Conservation (phyloP, 257 asterid species). For the Penstemon barbatus region DNA sequence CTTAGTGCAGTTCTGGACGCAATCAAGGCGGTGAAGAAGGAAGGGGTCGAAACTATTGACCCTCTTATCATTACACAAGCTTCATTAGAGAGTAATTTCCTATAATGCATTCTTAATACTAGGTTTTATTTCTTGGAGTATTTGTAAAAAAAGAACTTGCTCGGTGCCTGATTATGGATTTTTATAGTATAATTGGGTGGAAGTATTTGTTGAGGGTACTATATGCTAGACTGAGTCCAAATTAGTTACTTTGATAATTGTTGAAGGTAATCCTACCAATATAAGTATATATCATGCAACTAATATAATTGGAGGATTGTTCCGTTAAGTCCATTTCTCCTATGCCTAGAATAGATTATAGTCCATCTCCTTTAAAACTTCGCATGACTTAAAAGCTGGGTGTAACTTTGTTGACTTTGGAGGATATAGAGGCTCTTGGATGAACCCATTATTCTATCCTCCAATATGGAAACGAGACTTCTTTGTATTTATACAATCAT, state of each 20-base stretch:
- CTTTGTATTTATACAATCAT: no score
- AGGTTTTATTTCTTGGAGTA: background rate
- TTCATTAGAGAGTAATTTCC: conserved; percentile 50
- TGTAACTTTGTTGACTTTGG: no score
- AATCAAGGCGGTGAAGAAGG: conserved; percentile 50
- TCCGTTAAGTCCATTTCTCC: no score
- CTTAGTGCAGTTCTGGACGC: conserved; percentile 49
- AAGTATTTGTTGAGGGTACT: background rate
- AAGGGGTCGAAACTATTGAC: conserved; percentile 48
- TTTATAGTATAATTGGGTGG: background rate
- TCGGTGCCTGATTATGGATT: background rate
- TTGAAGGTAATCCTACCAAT: background rate
- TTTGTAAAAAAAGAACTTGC: background rate
- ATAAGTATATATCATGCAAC: no score
- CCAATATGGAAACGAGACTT: no score
- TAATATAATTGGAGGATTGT: no score
- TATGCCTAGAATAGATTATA: no score
- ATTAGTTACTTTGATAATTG: no score
- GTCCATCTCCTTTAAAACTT: no score
- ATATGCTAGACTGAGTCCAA: background rate
- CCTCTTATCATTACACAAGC: conserved; percentile 73
- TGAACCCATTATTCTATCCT: no score
- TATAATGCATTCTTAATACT: background rate
- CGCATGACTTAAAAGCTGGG: no score
- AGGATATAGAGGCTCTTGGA: no score